These are phyloP conservation scores for Rhodofomes roseus DNA, from an alignment of 1,284 basidiomycete genomes.

Conservation along the genomic window DNA sequence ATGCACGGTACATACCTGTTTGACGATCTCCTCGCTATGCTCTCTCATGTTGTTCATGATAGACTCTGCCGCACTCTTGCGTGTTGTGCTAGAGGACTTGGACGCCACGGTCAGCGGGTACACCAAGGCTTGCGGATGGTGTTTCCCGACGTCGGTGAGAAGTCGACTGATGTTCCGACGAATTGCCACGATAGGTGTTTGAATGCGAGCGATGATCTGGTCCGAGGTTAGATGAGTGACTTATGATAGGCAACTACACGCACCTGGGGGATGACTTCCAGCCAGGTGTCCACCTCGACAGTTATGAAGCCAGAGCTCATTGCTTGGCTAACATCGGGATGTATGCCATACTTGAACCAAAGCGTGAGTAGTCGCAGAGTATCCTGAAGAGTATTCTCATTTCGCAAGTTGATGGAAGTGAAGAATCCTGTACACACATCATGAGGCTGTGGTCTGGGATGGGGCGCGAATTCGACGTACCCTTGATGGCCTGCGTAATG, in stretches of 20 bases:
- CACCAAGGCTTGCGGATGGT: constrained; percentile 97
- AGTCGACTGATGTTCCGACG: constrained; percentile 89
- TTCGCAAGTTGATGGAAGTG: constrained; percentile 84
- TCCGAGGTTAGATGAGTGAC: background rate
- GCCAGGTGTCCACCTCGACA: constrained; percentile 97
- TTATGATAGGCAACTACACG: constrained; percentile 8
- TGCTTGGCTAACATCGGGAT: constrained; percentile 88
- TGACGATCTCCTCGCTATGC: constrained; percentile 86
- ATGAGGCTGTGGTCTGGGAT: background rate
- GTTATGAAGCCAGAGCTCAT: constrained; percentile 87
- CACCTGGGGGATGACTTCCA: constrained; percentile 97
- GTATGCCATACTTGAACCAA: constrained; percentile 98
- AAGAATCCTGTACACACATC: constrained; percentile 71
- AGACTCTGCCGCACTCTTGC: constrained; percentile 79
- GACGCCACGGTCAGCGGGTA: constrained; percentile 98
- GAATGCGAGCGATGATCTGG: constrained; percentile 97
- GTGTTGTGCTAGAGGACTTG: constrained; percentile 86
- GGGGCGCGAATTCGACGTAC: constrained; percentile 34
- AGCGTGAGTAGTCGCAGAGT: constrained; percentile 91
- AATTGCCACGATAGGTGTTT: constrained; percentile 88
- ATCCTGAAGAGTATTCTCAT: constrained; percentile 93
- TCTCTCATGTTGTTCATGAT: constrained; percentile 97
- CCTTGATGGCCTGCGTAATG: constrained; percentile 94
- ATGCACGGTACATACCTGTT: constrained; percentile 54
- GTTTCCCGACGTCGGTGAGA: constrained; percentile 90